Evolutionary conservation across 371 early-diverging fungal species (phyloP).

Genomic region (Apophysomyces trapeziformis): DNA sequence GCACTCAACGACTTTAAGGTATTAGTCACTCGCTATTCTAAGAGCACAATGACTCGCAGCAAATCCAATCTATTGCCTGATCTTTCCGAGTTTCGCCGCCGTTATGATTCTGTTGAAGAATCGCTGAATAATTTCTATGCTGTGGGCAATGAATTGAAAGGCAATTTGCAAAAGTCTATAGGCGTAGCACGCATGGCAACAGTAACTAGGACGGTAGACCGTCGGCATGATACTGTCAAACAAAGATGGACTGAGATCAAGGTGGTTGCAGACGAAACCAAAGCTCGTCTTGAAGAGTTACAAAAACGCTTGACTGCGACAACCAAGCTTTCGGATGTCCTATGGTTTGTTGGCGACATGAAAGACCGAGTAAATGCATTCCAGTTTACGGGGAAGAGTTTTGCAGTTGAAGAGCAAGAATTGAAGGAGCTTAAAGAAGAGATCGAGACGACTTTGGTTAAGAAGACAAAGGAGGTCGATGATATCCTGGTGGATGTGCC

Average conservation of each 20-base stretch:
- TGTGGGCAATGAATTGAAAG: slow-evolving; percentile 29
- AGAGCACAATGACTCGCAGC: slow-evolving; percentile 26
- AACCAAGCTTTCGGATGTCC: slow-evolving; percentile 40
- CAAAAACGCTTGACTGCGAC: slow-evolving; percentile 40
- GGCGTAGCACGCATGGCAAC: slow-evolving; percentile 27
- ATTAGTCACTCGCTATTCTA: slow-evolving; percentile 24
- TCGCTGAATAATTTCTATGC: slow-evolving; percentile 34
- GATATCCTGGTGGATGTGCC: slow-evolving; percentile 19
- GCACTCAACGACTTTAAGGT: slow-evolving; percentile 37
- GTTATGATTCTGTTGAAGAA: slow-evolving; percentile 34
- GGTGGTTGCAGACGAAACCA: slow-evolving; percentile 40
- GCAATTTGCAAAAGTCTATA: slow-evolving; percentile 26
- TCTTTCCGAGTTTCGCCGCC: slow-evolving; percentile 36
- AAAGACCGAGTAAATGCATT: slow-evolving; percentile 47
- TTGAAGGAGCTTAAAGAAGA: slow-evolving; percentile 45
- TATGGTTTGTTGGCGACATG: slow-evolving; percentile 45
- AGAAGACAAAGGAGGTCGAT: slow-evolving; percentile 40
- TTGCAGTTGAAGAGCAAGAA: slow-evolving; percentile 47
- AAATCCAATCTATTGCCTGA: slow-evolving; percentile 37
- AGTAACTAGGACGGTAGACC: slow-evolving; percentile 35
- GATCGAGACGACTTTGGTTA: slow-evolving; percentile 33
- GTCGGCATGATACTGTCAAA: slow-evolving; percentile 34
- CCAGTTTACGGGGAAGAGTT: slow-evolving; percentile 43
- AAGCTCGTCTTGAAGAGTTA: slow-evolving; percentile 36
- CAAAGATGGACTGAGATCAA: slow-evolving; percentile 43